Percentiles rank a stretch among this genome's conserved stretches.
Conservation (phyloP, 345 rosid genomes). For the Carallia brachiata region DNA sequence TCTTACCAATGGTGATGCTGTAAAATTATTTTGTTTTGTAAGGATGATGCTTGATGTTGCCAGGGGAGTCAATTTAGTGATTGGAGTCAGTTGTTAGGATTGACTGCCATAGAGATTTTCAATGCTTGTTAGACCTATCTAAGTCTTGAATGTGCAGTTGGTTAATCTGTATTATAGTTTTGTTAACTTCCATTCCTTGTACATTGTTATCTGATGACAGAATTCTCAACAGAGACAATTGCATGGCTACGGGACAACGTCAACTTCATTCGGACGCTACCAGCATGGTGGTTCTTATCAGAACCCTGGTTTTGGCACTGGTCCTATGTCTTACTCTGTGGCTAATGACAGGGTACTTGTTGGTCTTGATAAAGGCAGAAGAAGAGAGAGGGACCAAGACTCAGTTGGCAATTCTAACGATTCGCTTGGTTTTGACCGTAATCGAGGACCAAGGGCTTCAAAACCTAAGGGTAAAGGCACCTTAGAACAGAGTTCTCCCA, state of each 20-base stretch:
- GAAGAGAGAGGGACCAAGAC: slow-evolving; percentile 54
- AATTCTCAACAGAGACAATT: slow-evolving; percentile 35
- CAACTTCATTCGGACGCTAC: slow-evolving; percentile 49
- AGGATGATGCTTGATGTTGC: too few relatives aligned
- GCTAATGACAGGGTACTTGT: slow-evolving; percentile 39
- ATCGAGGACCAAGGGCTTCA: slow-evolving; percentile 72
- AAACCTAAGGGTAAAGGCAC: slow-evolving; percentile 44
- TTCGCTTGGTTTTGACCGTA: slow-evolving; percentile 44
- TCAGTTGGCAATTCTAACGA: slow-evolving; percentile 41
- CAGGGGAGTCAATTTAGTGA: too few relatives aligned
- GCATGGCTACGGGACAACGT: slow-evolving; percentile 46
- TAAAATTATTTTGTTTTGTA: too few relatives aligned
- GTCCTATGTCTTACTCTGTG: slow-evolving; percentile 33
- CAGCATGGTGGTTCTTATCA: slow-evolving; percentile 44
- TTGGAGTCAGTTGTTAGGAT: too few relatives aligned
- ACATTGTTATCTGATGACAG: slow-evolving; percentile 5
- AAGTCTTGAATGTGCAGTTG: too few relatives aligned
- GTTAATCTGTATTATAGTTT: neutral
- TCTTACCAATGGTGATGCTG: too few relatives aligned
- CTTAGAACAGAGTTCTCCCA: slow-evolving; percentile 27
- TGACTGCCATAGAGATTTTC: too few relatives aligned
- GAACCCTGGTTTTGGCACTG: slow-evolving; percentile 31
- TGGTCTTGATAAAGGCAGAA: slow-evolving; percentile 46
- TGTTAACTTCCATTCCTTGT: neutral
- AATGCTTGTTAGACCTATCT: too few relatives aligned